A percentile compares a stretch with the other conserved stretches of the same genome.
phyloP scores from a whole-genome alignment of 2,329 filamentous ascomycete species.

The Elsinoe australis region DNA sequence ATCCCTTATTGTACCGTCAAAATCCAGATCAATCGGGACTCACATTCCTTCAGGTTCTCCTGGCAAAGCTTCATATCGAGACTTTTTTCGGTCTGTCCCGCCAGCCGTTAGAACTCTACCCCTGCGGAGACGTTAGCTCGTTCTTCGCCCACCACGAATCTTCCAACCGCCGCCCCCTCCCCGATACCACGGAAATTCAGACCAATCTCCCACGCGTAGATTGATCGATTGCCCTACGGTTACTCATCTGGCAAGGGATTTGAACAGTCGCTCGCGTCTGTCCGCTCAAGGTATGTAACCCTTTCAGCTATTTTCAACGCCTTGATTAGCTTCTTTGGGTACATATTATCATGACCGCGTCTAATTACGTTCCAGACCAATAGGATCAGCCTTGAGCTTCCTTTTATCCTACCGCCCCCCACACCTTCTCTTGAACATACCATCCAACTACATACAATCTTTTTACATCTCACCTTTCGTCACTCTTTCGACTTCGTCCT shows the following conservation, averaged over 20 bases:
- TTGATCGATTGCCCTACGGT: conserved; percentile 7
- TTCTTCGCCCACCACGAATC: conserved; percentile 40
- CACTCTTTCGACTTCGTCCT: conserved; percentile 32
- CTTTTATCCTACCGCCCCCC: conserved; percentile 3
- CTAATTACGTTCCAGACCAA: conserved; percentile 31
- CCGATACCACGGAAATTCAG: conserved; percentile 32
- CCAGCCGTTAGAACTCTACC: conserved; percentile 21
- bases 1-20: not conserved
- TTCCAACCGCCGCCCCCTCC: conserved; percentile 29
- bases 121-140: conserved; percentile 48
- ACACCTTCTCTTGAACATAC: conserved; percentile 25
- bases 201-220: conserved; percentile 18
- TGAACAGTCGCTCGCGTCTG: conserved; percentile 15
- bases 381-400: not conserved
- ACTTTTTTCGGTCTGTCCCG: conserved; percentile 3
- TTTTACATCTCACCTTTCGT: conserved; percentile 35
- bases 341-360: conserved; percentile 22
- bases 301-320: conserved; percentile 41
- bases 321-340: not conserved
- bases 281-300: conserved; percentile 20
- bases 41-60: conserved; percentile 14
- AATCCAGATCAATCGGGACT: conserved; percentile 12
- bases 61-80: not conserved
- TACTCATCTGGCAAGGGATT: conserved; percentile 3
- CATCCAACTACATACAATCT: conserved; percentile 53